Conservation (phyloP, 352 stramenopile genomes). For the Phytophthora colocasiae region DNA sequence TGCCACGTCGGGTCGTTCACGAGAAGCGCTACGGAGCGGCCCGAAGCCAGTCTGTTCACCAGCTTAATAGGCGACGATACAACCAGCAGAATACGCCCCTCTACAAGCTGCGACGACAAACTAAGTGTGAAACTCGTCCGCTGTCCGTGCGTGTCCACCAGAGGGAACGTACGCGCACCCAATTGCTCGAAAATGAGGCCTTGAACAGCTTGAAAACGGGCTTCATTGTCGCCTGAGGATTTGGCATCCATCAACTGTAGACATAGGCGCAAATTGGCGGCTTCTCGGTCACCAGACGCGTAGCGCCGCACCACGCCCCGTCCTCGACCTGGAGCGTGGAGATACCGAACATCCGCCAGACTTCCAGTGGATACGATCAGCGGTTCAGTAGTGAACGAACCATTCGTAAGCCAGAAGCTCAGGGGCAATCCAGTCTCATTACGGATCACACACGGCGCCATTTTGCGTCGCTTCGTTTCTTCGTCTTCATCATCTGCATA, state of each 20-base stretch:
- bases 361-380: slow-evolving; percentile 51
- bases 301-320: slow-evolving; percentile 79
- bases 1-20: slow-evolving; percentile 85
- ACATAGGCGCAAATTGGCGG: slow-evolving; percentile 64
- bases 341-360: slow-evolving; percentile 71
- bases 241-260: slow-evolving; percentile 63
- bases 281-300: slow-evolving; percentile 60
- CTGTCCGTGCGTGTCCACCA: slow-evolving; percentile 59
- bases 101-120: slow-evolving; percentile 71
- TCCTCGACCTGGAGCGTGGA: slow-evolving; percentile 63
- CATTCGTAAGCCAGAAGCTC: slow-evolving; percentile 75
- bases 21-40: slow-evolving; percentile 68
- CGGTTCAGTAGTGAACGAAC: slow-evolving; percentile 41
- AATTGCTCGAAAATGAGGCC: slow-evolving; percentile 87
- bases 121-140: slow-evolving; percentile 70
- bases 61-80: slow-evolving; percentile 86
- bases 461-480: slow-evolving; percentile 45
- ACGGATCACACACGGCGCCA: slow-evolving; percentile 77
- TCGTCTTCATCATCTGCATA: slow-evolving; percentile 22
- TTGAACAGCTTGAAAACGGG: slow-evolving; percentile 71
- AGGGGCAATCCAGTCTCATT: slow-evolving; percentile 81
- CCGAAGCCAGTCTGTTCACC: slow-evolving; percentile 68
- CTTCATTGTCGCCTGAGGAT: slow-evolving; percentile 2
- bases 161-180: slow-evolving; percentile 65
- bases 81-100: slow-evolving; percentile 80